These are phyloP conservation scores for Clavariopsis aquatica DNA, from an alignment of 495 filamentous ascomycete genomes.

Conservation along the genomic window DNA sequence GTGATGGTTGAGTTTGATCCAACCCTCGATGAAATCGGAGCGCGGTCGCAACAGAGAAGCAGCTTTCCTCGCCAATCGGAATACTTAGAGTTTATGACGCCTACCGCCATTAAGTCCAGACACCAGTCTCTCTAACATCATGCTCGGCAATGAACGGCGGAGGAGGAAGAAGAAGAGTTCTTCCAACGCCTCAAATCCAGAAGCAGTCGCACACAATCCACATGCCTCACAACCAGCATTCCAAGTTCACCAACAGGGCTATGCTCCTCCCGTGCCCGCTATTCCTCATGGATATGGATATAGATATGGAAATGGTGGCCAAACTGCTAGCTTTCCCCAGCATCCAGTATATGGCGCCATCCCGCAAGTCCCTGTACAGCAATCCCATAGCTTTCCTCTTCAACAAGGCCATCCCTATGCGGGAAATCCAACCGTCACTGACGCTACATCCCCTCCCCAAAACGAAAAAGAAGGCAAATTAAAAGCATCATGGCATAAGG, in stretches of 20 bases:
- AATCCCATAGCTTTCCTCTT: background rate
- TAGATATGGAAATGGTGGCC: background rate
- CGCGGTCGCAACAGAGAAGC: background rate
- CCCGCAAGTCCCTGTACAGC: background rate
- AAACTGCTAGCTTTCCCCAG: background rate
- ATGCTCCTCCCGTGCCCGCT: background rate
- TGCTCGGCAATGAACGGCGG: background rate
- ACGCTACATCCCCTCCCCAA: constrained; percentile 11
- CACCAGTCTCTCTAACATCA: background rate
- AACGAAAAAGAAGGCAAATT: constrained; percentile 17
- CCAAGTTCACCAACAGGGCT: constrained; percentile 2
- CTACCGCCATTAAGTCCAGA: no score
- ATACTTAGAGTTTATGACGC: background rate
- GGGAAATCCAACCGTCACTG: constrained; percentile 9
- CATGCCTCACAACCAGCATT: constrained; percentile 5
- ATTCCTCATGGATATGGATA: background rate
- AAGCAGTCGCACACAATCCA: constrained; percentile 1
- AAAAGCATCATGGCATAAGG: constrained; percentile 25
- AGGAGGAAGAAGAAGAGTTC: constrained; percentile 21
- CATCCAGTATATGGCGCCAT: constrained; percentile 5
- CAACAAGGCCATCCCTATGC: constrained; percentile 9
- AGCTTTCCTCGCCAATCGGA: background rate
- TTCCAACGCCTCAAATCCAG: constrained; percentile 5
- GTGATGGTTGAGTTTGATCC: background rate
- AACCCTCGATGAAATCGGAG: background rate